phyloP scores from a whole-genome alignment of 441 rosid species.

The Brassica balearica region DNA sequence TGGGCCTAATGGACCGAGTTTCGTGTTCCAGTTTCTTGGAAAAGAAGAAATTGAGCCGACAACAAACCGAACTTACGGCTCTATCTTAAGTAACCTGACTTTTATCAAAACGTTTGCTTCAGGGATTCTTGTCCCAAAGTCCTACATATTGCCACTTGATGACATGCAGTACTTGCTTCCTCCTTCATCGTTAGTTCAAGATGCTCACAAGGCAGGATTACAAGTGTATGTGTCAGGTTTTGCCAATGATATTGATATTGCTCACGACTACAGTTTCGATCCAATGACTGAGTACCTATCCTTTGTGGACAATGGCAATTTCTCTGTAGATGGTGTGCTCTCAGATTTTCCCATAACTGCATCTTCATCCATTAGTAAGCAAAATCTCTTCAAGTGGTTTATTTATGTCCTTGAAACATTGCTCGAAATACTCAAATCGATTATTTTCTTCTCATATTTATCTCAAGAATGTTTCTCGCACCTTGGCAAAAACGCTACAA shows the following conservation, averaged over 20 bases:
- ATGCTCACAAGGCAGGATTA: slow-evolving; percentile 87
- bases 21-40: not conserved
- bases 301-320: slow-evolving; percentile 71
- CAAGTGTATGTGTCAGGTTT: slow-evolving; percentile 80
- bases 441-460: not conserved
- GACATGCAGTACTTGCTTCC: slow-evolving; percentile 51
- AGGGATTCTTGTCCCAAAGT: slow-evolving; percentile 81
- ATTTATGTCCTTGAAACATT: not conserved
- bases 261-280: slow-evolving; percentile 76
- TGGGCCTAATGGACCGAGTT: not conserved
- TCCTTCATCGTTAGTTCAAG: slow-evolving; percentile 59
- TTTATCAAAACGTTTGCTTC: slow-evolving; percentile 43
- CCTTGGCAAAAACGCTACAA: not conserved
- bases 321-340: slow-evolving; percentile 84
- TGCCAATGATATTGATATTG: slow-evolving; percentile 64
- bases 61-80: not conserved
- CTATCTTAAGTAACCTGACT: not conserved
- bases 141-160: slow-evolving; percentile 66
- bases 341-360: slow-evolving; percentile 88
- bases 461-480: not conserved
- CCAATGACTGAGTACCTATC: slow-evolving; percentile 67
- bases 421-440: not conserved
- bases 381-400: not conserved
- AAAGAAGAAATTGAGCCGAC: not conserved
- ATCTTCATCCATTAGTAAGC: slow-evolving; percentile 65